phyloP scores from a whole-genome alignment of 225 moss, liverwort and hornwort species.

The Polytrichum formosum region DNA sequence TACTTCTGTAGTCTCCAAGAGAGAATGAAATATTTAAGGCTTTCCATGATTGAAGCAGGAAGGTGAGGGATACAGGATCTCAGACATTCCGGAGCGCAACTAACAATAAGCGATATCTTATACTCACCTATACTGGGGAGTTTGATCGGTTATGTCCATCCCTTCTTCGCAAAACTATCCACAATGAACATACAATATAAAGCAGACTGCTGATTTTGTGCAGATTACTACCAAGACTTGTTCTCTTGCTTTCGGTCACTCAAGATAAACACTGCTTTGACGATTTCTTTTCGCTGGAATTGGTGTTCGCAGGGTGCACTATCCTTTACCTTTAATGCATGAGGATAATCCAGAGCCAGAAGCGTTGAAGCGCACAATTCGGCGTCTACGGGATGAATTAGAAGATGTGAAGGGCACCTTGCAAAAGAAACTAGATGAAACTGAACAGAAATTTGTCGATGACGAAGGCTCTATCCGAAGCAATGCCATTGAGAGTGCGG shows the following conservation, averaged over 20 bases:
- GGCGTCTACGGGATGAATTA: constrained; percentile 67
- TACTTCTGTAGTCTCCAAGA: not conserved
- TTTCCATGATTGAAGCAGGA: constrained; percentile 22
- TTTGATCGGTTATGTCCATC: constrained; percentile 59
- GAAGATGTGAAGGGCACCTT: constrained; percentile 51
- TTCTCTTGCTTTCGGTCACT: too few species aligned
- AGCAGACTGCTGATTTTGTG: not conserved
- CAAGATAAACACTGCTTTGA: too few species aligned
- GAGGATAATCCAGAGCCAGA: constrained; percentile 67
- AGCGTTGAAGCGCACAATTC: constrained; percentile 64
- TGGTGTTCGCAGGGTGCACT: constrained; percentile 65
- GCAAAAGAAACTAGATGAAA: constrained; percentile 43
- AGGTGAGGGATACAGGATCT: constrained; percentile 39
- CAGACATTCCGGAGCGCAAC: constrained; percentile 47
- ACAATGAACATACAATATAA: too few species aligned
- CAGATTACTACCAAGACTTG: not conserved
- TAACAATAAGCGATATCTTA: constrained; percentile 87
- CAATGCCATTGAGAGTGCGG: constrained; percentile 25
- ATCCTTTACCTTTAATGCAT: constrained; percentile 72
- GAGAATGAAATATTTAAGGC: too few species aligned
- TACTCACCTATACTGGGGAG: constrained; percentile 86
- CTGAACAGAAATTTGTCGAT: constrained; percentile 37
- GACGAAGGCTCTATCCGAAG: constrained; percentile 39
- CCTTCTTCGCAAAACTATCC: not conserved
- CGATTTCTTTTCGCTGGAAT: not conserved